A percentile compares a stretch with the other conserved stretches of the same genome.
phyloP scores from a whole-genome alignment of 2,329 filamentous ascomycete species.

The Calonectria pseudoreteaudii region DNA sequence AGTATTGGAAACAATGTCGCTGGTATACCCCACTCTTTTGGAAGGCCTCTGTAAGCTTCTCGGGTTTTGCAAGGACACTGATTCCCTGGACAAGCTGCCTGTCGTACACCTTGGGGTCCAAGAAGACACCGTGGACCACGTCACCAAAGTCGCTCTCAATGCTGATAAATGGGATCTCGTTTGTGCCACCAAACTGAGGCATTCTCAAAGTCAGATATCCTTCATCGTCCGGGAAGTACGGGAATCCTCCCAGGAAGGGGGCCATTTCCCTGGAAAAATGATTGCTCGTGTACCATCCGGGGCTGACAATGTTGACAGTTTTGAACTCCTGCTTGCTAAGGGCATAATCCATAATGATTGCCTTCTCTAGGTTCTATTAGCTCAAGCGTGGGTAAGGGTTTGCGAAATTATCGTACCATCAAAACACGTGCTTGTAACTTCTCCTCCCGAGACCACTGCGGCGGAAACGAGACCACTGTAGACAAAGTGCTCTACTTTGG shows the following conservation, averaged over 20 bases:
- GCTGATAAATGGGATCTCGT: background rate
- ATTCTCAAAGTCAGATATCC: background rate
- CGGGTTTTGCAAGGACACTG: background rate
- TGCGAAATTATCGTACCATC: background rate
- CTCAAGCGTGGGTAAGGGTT: background rate
- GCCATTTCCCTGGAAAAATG: background rate
- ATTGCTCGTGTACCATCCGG: constrained; percentile 2
- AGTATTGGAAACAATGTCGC: background rate
- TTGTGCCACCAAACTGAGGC: background rate
- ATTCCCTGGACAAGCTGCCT: background rate
- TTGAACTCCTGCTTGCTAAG: background rate
- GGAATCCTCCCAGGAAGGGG: background rate
- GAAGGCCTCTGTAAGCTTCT: background rate
- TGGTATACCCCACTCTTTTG: background rate
- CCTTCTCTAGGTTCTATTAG: background rate
- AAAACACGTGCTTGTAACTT: background rate
- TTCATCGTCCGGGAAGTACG: background rate
- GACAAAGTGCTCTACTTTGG: background rate
- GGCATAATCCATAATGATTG: background rate
- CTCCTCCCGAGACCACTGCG: background rate
- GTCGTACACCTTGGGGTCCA: background rate
- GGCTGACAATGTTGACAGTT: background rate
- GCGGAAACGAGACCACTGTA: constrained; percentile 3
- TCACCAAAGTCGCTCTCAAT: constrained; percentile 12
- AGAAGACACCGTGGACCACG: background rate